Evolutionary conservation across 495 filamentous ascomycete genomes (phyloP), one percentile per base, ranked within the genome.

Genomic region (Aspergillus affinis): DNA sequence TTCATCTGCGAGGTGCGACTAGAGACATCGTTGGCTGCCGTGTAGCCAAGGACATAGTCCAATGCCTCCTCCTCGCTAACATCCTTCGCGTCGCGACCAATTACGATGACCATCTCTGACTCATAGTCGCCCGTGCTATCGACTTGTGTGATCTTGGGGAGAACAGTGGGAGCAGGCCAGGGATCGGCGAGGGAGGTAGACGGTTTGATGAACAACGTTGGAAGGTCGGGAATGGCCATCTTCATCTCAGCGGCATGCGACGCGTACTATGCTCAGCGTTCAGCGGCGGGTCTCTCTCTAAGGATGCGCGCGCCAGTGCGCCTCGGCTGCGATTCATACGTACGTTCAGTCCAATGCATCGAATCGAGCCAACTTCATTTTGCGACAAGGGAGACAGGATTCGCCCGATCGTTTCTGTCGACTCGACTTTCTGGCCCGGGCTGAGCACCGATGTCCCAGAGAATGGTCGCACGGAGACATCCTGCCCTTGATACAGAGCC

Each of bases 151-250:
- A 86, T 69, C 32, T 81, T 81, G 29, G 84, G 86, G 20, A 92
- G 74, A 26, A 86, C 82, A 20, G 90, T 86, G n/a, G 80, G 77
- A 0, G 82, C 78, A 51, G 90, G 89, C 58, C 76, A 85, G 6
- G 90, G 91, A 29, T 89, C 87, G 0, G 83, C 69, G 23, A 93
- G 80, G 4, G 89, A 78, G 7, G 90, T 90, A 9, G 78, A 64
- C 6, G 91, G 91, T 74, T 95, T 96, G 68, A 90, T 89, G 72
- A 94, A 94, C 23, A 96, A 69, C 15, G 90, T 83, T 5, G 91
- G 91, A 45, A 86, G 86, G 60, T 85, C 81, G 2, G 91, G 91
- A 58, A 93, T 78, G 0, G 84, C 78, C 71, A 93, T 84, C 8
- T 81, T 81, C 65, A 87, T 83, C 81, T 94, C 91, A 61, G 83